Percentiles rank a stretch among this genome's conserved stretches.
Conservation (phyloP, 176 grass and related monocot genomes). For the Lolium perenne region DNA sequence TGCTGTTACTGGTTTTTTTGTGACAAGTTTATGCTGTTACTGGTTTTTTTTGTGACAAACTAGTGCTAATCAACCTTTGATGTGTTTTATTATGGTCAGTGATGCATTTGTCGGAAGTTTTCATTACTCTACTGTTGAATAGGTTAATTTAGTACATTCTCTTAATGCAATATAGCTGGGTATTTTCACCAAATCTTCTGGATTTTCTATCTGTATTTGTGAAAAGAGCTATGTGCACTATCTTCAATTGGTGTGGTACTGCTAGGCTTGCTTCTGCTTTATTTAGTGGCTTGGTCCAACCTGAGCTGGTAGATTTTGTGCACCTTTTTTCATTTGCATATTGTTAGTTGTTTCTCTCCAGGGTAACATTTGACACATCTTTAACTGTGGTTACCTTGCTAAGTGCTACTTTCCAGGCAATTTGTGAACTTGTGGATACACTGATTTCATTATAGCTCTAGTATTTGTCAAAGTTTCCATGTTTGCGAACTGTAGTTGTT, state of each 20-base stretch:
- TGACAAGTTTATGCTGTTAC: background rate
- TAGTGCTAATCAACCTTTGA: background rate
- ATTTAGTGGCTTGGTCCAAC: constrained; percentile 1
- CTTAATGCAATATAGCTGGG: background rate
- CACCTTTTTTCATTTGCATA: background rate
- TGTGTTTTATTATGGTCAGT: background rate
- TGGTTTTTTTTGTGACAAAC: background rate
- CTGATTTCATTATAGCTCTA: constrained; percentile 4
- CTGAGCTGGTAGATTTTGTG: constrained; percentile 11
- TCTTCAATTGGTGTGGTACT: background rate
- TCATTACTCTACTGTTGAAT: background rate
- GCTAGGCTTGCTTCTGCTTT: background rate
- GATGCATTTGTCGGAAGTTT: background rate
- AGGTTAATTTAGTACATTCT: background rate
- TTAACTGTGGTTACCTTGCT: background rate
- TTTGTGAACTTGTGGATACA: background rate
- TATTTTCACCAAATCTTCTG: background rate
- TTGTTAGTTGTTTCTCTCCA: background rate
- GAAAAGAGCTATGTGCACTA: background rate
- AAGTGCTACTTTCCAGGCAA: background rate
- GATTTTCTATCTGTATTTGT: background rate
- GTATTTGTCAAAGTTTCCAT: background rate
- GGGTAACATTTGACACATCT: background rate
- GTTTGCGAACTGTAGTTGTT: background rate
- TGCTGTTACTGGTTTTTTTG: background rate